Percentiles rank a stretch among this genome's conserved stretches.
Conservation (phyloP, 2,329 filamentous ascomycete species). For the Colletotrichum falcatum region DNA sequence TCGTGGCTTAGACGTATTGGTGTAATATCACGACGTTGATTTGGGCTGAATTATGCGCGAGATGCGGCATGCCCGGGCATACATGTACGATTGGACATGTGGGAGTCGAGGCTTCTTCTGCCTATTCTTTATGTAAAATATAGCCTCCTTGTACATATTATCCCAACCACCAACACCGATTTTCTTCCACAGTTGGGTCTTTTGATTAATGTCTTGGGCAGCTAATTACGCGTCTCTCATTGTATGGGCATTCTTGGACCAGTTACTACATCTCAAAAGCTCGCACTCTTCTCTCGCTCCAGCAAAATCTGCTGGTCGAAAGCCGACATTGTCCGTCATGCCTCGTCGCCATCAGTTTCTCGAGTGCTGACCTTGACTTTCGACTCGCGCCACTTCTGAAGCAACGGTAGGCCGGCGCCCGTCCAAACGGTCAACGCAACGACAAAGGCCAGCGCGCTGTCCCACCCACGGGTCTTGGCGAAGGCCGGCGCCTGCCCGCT, state of each 20-base stretch:
- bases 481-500: slow-evolving; percentile 53
- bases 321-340: not conserved
- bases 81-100: slow-evolving; percentile 7
- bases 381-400: slow-evolving; percentile 43
- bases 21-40: not conserved
- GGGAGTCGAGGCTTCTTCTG: slow-evolving; percentile 27
- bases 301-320: not conserved
- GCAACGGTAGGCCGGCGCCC: slow-evolving; percentile 46
- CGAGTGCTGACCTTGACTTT: slow-evolving; percentile 26
- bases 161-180: not conserved
- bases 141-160: not conserved
- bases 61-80: not conserved
- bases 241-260: not conserved
- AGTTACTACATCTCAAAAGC: not conserved
- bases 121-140: not conserved
- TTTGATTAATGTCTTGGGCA: not conserved
- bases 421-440: slow-evolving; percentile 52
- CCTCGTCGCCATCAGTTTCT: slow-evolving; percentile 33
- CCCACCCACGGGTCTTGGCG: slow-evolving; percentile 52
- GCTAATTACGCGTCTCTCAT: not conserved
- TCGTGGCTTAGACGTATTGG: slow-evolving; percentile 7
- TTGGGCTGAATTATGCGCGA: too few species aligned
- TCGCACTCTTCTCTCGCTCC: not conserved
- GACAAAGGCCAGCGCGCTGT: slow-evolving; percentile 49
- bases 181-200: not conserved